Percentiles rank a stretch among this genome's conserved stretches.
These are phyloP conservation scores for Psidium guajava DNA, from an alignment of 345 rosid species.

Conservation along the genomic window DNA sequence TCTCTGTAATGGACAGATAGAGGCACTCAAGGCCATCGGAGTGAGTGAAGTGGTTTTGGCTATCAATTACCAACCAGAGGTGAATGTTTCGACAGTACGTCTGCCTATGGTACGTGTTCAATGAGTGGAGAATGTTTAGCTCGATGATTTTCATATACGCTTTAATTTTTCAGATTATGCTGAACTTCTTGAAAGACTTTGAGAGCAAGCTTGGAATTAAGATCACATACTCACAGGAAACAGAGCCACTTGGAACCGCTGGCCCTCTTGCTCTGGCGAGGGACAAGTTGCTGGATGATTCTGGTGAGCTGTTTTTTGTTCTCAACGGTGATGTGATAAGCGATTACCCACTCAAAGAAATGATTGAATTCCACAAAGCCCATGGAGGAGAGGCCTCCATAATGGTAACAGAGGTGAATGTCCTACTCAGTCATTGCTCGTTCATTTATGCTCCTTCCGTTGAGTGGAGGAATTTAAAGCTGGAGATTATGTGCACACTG, in stretches of 20 bases:
- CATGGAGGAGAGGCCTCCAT: slow-evolving; percentile 99
- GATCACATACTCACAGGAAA: slow-evolving; percentile 96
- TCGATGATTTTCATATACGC: background rate
- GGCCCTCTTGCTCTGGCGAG: slow-evolving; percentile 98
- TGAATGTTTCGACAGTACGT: background rate
- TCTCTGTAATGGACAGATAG: slow-evolving; percentile 40
- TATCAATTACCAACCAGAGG: slow-evolving; percentile 97
- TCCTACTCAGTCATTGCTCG: background rate
- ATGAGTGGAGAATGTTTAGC: background rate
- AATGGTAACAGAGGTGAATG: slow-evolving; percentile 92
- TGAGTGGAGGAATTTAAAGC: background rate
- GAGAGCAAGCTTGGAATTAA: slow-evolving; percentile 82
- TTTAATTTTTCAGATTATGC: slow-evolving; percentile 54
- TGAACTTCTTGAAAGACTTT: slow-evolving; percentile 83
- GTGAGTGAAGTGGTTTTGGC: slow-evolving; percentile 97
- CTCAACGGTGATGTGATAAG: slow-evolving; percentile 98
- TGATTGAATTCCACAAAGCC: slow-evolving; percentile 76
- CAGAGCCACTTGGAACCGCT: slow-evolving; percentile 98
- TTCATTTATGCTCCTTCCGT: background rate
- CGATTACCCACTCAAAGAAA: slow-evolving; percentile 78
- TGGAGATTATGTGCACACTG: background rate
- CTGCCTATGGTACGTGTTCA: background rate
- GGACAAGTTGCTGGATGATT: slow-evolving; percentile 70
- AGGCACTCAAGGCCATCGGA: slow-evolving; percentile 92
- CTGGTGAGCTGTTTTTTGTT: slow-evolving; percentile 91